A percentile compares a stretch with the other conserved stretches of the same genome.
phyloP scores from a whole-genome alignment of 2,329 filamentous ascomycete genomes.

The Teratosphaeria nubilosa region DNA sequence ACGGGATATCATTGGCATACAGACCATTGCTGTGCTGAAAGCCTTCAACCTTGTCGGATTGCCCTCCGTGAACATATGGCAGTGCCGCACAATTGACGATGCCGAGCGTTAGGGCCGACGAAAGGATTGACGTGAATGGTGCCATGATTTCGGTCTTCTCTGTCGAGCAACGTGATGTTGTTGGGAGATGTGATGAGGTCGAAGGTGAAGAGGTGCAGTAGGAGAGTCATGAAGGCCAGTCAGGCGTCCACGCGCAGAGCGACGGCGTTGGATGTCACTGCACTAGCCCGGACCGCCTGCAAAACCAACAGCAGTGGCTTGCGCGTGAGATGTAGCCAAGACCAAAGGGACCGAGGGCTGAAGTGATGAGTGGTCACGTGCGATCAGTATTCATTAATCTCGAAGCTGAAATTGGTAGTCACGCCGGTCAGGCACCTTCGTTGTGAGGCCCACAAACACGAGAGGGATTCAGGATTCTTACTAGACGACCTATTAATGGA shows the following conservation, averaged over 20 bases:
- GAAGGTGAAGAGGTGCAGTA: background rate
- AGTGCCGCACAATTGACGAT: background rate
- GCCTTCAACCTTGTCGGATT: background rate
- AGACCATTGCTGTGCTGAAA: background rate
- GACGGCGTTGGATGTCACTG: background rate
- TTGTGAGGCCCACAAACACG: too few species aligned
- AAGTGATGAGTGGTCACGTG: too few species aligned
- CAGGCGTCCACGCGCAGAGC: background rate
- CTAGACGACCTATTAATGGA: background rate
- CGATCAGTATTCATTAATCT: too few species aligned
- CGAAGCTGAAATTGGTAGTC: too few species aligned
- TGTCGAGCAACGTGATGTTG: background rate
- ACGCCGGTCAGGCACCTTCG: too few species aligned
- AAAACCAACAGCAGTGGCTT: background rate
- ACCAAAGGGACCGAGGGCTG: background rate
- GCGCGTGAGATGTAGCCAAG: background rate
- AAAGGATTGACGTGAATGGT: background rate
- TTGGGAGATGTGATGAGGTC: background rate
- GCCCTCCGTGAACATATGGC: background rate
- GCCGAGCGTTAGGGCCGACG: background rate
- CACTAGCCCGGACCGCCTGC: background rate
- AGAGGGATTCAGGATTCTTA: too few species aligned
- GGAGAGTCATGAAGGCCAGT: background rate
- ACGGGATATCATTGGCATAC: background rate
- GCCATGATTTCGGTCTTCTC: background rate